Percentiles rank a stretch among this genome's conserved stretches.
These are phyloP conservation scores for Quercus suber DNA, from an alignment of 306 rosid genomes.

Conservation along the genomic window DNA sequence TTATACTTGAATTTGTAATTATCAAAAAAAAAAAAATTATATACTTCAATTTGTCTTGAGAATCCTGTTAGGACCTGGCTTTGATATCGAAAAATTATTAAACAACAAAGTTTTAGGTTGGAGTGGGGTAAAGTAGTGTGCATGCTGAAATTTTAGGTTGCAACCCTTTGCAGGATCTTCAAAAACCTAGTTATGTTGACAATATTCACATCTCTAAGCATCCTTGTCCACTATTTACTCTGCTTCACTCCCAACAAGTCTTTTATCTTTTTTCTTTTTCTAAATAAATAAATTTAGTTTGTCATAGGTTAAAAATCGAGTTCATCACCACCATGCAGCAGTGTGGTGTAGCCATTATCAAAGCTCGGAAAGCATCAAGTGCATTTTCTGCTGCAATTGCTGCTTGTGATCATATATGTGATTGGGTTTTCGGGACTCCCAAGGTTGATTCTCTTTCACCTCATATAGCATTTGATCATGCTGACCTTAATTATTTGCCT, in stretches of 20 bases:
- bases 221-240: not conserved
- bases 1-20: not conserved
- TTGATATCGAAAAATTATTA: no score
- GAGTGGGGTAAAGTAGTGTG: no score
- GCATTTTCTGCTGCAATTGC: conserved; percentile 73
- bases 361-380: conserved; percentile 63
- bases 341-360: conserved; percentile 64
- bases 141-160: no score
- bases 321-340: conserved; percentile 73
- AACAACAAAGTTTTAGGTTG: no score
- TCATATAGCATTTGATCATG: conserved; percentile 5
- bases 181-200: not conserved
- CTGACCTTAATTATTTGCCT: not conserved
- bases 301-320: conserved; percentile 59
- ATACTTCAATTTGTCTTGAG: no score
- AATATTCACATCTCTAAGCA: not conserved
- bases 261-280: not conserved
- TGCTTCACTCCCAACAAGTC: not conserved
- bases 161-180: not conserved
- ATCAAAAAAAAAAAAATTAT: no score
- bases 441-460: conserved; percentile 43
- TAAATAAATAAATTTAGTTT: not conserved
- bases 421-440: conserved; percentile 71
- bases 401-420: conserved; percentile 72
- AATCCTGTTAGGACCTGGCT: not conserved